Evolutionary conservation across 2,329 filamentous ascomycete genomes (phyloP), one percentile per base, ranked within the genome.

Genomic region (Trichoderma aggressivum): DNA sequence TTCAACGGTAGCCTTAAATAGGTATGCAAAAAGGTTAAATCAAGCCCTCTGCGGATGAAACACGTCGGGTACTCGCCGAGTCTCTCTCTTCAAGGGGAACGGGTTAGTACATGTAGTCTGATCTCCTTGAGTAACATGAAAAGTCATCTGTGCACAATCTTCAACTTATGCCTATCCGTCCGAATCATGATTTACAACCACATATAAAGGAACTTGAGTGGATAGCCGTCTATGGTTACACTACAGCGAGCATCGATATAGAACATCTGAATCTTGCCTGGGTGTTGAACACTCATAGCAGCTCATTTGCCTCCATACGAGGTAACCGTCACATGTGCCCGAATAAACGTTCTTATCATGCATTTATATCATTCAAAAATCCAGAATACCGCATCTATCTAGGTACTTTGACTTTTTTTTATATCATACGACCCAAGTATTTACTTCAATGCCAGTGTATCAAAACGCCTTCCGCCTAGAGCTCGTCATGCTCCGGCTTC

Each of bases 401-500:
- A 59, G 56, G 56, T 59, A 59, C 28, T 50, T 50, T 53, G 66
- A 60, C 28, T 21, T 59, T 43, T 56, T 63, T 68, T 34, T 50
- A 28, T 64, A 59, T 65, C 68, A 39, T 36, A 24, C 50, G n/a
- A 50, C 50, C 60, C 50, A 64, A 56, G 53, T 70, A 70, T 65
- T 21, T 70, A 70, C 59, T 62, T 64, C 30, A 64, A 63, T 63
- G 32, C 36, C 34, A 59, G 18, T 32, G 47, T 36, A 56, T 53
- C 47, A 50, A 32, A 65, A 63, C 66, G 63, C 62, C 63, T 36
- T 58, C 36, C 53, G 62, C 61, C 75, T 79, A 82, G 73, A 82
- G 77, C 76, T 82, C 80, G 72, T 82, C 81, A 68, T 81, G 79
- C 53, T 73, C 72, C 36, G 75, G 55, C 74, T 78, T 74, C 65